Evolutionary conservation across 352 stramenopile genomes (phyloP), one percentile per base, ranked within the genome.

Genomic region (Pythium brachiatum): DNA sequence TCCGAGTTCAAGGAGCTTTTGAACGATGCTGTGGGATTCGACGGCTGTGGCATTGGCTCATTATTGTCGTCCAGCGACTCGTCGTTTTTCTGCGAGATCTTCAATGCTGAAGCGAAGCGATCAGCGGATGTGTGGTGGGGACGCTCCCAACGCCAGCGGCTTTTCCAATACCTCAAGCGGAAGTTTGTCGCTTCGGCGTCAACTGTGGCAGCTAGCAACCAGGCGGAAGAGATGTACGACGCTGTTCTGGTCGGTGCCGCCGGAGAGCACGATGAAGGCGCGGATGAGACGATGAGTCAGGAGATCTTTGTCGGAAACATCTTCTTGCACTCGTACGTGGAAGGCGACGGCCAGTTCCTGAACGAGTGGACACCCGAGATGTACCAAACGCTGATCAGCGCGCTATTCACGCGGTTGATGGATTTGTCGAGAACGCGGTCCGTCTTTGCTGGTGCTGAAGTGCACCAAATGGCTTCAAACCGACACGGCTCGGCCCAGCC

Each of bases 281-380:
- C 7, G 39, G 62, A 57, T n/a, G 58, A 63, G 64, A 76, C 48
- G 60, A 72, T 54, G 66, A 73, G 66, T 29, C 74, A 87, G 7
- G 81, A 94, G 60, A 68, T 94, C 16, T 90, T 88, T 31, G 79
- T 94, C 5, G 79, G 83, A 11, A 87, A 92, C 44, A 90, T 95
- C 53, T 95, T 94, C 56, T 31, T 95, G 23, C 73, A 73, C 15
- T 91, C 84, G 16, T 95, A 90, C 60, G 84, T 95, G 48, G 81
- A 92, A 69, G 82, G 79, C 21, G 76, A 92, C 53, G 86, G 86
- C 0, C 69, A 88, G 27, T 93, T 95, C 52, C 68, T 93, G 34
- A 90, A 79, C 43, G 64, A 82, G 21, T 95, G 84, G 86, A 89
- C 75, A 26, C 62, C 74, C 3, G 76, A 83, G 21, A 92, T 91